Percentiles rank a stretch among this genome's conserved stretches.
phyloP scores from a whole-genome alignment of 1,284 basidiomycete genomes.

The Ustilago nuda region DNA sequence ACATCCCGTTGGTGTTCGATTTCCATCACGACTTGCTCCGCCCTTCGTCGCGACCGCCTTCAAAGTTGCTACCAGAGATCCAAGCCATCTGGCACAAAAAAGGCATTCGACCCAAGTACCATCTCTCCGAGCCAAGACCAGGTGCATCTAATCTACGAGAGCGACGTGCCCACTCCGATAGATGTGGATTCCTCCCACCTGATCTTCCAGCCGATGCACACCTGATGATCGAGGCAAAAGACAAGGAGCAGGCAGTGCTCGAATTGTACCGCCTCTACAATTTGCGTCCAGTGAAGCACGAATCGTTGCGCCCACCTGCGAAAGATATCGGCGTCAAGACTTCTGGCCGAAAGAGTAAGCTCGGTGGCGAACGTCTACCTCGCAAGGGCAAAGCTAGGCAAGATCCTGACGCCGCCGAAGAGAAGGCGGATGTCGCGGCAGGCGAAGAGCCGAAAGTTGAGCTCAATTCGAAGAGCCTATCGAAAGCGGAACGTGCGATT shows the following conservation, averaged over 20 bases:
- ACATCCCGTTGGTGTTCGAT: conserved; percentile 76
- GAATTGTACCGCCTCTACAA: conserved; percentile 83
- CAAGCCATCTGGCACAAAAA: conserved; percentile 80
- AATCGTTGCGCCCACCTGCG: conserved; percentile 71
- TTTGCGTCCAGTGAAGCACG: conserved; percentile 77
- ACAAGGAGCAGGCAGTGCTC: conserved; percentile 92
- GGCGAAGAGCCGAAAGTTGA: conserved; percentile 10
- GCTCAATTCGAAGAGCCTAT: conserved; percentile 40
- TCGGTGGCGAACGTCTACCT: conserved; percentile 48
- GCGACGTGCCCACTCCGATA: conserved; percentile 83
- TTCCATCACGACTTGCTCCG: conserved; percentile 69
- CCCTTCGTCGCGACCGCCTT: conserved; percentile 58
- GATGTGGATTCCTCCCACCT: conserved; percentile 77
- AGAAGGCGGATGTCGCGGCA: conserved; percentile 28
- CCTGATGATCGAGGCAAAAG: conserved; percentile 92
- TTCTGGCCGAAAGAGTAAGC: conserved; percentile 68
- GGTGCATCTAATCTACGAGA: conserved; percentile 71
- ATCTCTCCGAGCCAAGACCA: conserved; percentile 77
- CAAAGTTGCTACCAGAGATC: conserved; percentile 78
- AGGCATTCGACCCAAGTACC: conserved; percentile 84
- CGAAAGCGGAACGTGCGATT: conserved; percentile 45
- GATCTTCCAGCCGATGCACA: conserved; percentile 73
- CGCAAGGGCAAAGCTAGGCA: conserved; percentile 63
- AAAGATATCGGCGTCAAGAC: conserved; percentile 71
- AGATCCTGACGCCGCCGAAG: conserved; percentile 46